Percentiles rank a stretch among this genome's conserved stretches.
Conservation (phyloP, 2,329 filamentous ascomycete genomes). For the Sporothrix variecibatus region DNA sequence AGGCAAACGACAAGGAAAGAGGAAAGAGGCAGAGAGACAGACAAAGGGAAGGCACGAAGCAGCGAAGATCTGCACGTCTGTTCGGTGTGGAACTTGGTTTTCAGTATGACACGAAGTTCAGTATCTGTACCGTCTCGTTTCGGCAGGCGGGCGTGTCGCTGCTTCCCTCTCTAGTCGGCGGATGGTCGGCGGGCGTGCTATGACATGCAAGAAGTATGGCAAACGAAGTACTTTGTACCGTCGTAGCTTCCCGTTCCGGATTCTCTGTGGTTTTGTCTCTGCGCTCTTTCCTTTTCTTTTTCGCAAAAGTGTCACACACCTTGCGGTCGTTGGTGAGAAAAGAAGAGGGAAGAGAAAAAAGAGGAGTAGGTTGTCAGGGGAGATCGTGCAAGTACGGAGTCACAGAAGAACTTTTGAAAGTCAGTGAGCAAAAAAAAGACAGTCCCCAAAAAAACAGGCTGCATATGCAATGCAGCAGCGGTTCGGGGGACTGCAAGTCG, state of each 20-base stretch:
- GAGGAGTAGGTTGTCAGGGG: slow-evolving; percentile 29
- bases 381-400: slow-evolving; percentile 19
- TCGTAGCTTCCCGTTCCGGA: slow-evolving; percentile 9
- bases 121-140: slow-evolving; percentile 9
- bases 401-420: not conserved
- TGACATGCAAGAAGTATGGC: not conserved
- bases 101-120: not conserved
- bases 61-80: not conserved
- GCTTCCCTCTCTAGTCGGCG: slow-evolving; percentile 17
- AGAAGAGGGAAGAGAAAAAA: slow-evolving; percentile 14
- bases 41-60: slow-evolving; percentile 5
- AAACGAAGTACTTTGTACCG: slow-evolving; percentile 13
- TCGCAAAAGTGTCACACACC: not conserved
- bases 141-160: slow-evolving; percentile 18
- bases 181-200: slow-evolving; percentile 2
- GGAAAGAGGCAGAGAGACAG: not conserved
- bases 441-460: slow-evolving; percentile 5
- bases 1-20: not conserved
- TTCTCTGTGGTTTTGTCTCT: not conserved
- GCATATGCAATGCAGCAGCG: slow-evolving; percentile 12
- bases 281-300: not conserved
- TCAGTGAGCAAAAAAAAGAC: not conserved
- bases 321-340: slow-evolving; percentile 4
- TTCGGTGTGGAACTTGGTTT: not conserved
- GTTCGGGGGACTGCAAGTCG: slow-evolving; percentile 1